Evolutionary conservation across 2,329 filamentous ascomycete species (phyloP), one percentile per base, ranked within the genome.

Genomic region (Venturia oleaginea): DNA sequence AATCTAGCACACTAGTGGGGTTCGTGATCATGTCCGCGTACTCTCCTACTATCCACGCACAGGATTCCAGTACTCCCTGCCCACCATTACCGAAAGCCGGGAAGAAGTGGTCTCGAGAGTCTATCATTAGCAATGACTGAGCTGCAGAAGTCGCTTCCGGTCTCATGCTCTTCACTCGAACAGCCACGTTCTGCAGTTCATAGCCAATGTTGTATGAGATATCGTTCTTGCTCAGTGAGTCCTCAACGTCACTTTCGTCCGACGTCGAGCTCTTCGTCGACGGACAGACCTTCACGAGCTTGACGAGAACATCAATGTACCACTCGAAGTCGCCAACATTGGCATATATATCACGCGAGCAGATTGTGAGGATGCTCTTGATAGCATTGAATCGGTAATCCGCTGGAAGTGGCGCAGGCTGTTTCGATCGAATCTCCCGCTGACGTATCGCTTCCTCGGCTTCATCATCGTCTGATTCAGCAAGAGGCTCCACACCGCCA

Each of bases 251-350:
- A 24, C 71, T 70, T 32, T 72, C 69, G 24, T 62, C 65, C 46
- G 51, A 37, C 22, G 61, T 40, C 43, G 65, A 30, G 34, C 64
- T 63, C 65, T 73, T 75, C 1, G 76, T 73, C 79, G 89, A 24
- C 8, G 79, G 87, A 80, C 76, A 90, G 82, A 72, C 78, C 55
- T 88, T 86, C 48, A 97, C 86, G 17, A 99, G 83, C 72, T 96
- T 91, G 5, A 91, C 88, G 37, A 99, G 79, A 34, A 96, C 85
- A 68, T 94, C 90, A 68, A 97, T 89, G 74, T 97, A 97, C 94
- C 94, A 99, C 69, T 97, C 93, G 74, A 99, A 99, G 73, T 99
- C 93, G 62, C 83, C 79, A 59, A 99, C 81, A 71, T 92, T 91
- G 46, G 84, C 83, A 74, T 97, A 99, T 67, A 92, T 96, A 68